Evolutionary conservation across 371 early-diverging fungal species (phyloP).

Genomic region (Mucor sp.): DNA sequence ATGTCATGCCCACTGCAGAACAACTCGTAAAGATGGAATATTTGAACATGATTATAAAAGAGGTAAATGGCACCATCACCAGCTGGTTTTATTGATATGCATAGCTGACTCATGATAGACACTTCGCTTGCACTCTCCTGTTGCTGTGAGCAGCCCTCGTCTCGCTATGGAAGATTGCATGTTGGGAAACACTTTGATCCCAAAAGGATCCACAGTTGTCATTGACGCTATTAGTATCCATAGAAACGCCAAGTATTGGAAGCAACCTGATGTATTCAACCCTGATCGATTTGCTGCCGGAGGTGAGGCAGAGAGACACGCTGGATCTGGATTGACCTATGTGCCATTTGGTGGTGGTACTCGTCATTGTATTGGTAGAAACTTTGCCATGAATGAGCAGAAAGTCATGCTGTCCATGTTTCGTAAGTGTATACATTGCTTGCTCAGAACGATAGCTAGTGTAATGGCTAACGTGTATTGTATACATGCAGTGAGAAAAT

Average conservation of each 20-base stretch:
- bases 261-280: constrained; percentile 1
- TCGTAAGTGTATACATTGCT: constrained; percentile 11
- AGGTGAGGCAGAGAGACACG: constrained; percentile 16
- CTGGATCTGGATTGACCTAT: constrained; percentile 22
- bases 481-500: constrained; percentile 26
- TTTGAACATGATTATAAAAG: constrained; percentile 41
- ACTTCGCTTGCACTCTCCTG: constrained; percentile 16
- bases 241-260: constrained; percentile 36
- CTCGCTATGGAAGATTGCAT: constrained; percentile 38
- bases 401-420: constrained; percentile 46
- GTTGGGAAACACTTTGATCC: constrained; percentile 45
- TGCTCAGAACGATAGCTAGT: neutral
- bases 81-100: neutral
- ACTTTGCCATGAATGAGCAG: constrained; percentile 47
- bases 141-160: constrained; percentile 4
- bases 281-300: constrained; percentile 11
- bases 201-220: constrained; percentile 42
- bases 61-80: neutral
- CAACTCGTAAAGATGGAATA: constrained; percentile 45
- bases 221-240: constrained; percentile 40
- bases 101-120: constrained; percentile 6
- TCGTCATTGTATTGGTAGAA: constrained; percentile 41
- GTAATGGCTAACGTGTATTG: neutral
- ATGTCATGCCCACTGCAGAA: constrained; percentile 30
- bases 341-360: constrained; percentile 35